Base-by-base conservation (phyloP, 176 grass and related monocot genomes). In the Bolboschoenus planiculmis region DNA sequence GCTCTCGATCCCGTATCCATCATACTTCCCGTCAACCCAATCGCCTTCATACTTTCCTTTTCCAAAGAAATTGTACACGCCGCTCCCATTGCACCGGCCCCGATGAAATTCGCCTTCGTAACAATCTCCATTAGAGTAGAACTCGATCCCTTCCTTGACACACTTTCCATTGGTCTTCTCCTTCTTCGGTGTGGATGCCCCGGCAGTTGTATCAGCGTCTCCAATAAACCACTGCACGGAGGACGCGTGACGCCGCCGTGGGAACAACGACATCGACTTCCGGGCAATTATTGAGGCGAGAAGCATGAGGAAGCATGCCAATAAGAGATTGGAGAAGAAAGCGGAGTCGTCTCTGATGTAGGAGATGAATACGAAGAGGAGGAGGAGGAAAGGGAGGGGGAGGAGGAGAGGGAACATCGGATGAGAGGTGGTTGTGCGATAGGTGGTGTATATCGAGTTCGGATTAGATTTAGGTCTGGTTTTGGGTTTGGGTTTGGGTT, bases 171-270 rank as follows among this genome's bases (percentile, higher is more conserved):
- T 67, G n/a, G 51, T 59, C 9, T 23, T 36, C 3, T 56, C 78
- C 59, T 87, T 84, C 34, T 70, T 56, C 30, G 35, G 73, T 9
- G 4, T 46, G 37, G 15, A 47, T 13, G 26, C 56, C 18, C 0
- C 67, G 4, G 24, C 46, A 2, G 57, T 59, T 26, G 31, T 23
- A 1, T 78, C 68, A 15, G 59, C 70, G 6, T 90, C 88, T 1
- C 88, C 93, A 76, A 95, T 92, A 84, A 92, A 95, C 93, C 93
- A 95, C 20, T 84, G 90, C 8, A 95, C 90, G 7, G 90, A 92
- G 4, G 82, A 77, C 7, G 46, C 31, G n/a, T 37, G 10, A 5
- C 76, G 33, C 34, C 8, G 50, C 10, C 53, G 3, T 43, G 85
- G 57, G 27, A 36, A 53, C 87, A 56, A 56, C 83, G 80, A 85